Conservation (phyloP, 805 yeast genomes). For the Debaryomyces maramus region DNA sequence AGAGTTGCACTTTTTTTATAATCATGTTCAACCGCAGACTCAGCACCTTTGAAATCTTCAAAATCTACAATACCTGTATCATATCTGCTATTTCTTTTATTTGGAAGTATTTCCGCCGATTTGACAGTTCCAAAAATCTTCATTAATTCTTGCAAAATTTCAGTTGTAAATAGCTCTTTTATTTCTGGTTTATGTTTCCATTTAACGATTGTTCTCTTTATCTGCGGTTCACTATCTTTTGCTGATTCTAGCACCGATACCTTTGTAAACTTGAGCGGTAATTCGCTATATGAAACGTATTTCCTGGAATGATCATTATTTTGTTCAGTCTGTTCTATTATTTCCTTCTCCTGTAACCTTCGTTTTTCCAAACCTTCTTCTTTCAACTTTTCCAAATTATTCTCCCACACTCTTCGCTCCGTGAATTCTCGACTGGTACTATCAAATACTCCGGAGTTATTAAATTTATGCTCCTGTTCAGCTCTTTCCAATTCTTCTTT, state of each 20-base stretch:
- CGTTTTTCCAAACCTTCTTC: conserved; percentile 31
- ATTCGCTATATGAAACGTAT: conserved; percentile 17
- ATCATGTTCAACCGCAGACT: conserved; percentile 41
- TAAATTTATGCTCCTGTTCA: conserved; percentile 17
- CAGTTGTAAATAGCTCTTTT: conserved; percentile 28
- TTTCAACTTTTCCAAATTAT: conserved; percentile 16
- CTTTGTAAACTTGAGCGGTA: background rate
- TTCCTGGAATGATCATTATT: background rate
- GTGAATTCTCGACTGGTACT: conserved; percentile 1
- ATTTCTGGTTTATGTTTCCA: conserved; percentile 48
- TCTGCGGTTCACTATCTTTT: conserved; percentile 7
- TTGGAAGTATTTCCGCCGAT: conserved; percentile 7
- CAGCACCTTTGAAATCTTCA: conserved; percentile 23
- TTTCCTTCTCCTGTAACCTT: conserved; percentile 21
- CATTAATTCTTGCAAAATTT: conserved; percentile 41
- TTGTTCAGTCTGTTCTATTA: conserved; percentile 10
- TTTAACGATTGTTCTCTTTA: conserved; percentile 29
- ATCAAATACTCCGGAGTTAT: conserved; percentile 8
- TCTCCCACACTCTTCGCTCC: conserved; percentile 6
- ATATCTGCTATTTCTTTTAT: conserved; percentile 23
- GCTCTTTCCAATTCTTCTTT: conserved; percentile 28
- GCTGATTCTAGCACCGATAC: background rate
- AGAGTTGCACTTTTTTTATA: conserved; percentile 39
- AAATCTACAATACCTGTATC: conserved; percentile 40
- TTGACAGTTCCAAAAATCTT: conserved; percentile 44